Evolutionary conservation across 805 yeast species (phyloP).

Genomic region (Hanseniaspora nectarophila): DNA sequence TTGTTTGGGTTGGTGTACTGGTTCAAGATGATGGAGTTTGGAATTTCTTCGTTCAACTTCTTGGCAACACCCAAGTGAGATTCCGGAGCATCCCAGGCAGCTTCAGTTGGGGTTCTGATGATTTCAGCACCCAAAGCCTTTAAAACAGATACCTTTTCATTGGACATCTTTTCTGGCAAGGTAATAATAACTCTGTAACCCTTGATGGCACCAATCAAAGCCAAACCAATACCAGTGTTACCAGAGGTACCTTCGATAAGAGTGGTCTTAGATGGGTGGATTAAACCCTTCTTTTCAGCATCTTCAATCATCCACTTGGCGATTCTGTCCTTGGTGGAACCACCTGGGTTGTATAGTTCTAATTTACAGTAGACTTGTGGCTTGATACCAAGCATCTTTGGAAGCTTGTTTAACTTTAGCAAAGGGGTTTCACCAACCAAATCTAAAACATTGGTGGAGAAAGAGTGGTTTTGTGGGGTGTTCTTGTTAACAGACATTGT

Average conservation of each 20-base stretch:
- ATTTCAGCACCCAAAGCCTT: conserved; percentile 86
- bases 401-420: conserved; percentile 61
- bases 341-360: conserved; percentile 79
- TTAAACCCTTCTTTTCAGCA: conserved; percentile 65
- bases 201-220: conserved; percentile 73
- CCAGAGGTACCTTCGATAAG: conserved; percentile 85
- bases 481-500: conserved; percentile 12
- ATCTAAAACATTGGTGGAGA: conserved; percentile 42
- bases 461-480: conserved; percentile 14
- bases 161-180: conserved; percentile 83
- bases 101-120: conserved; percentile 82
- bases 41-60: conserved; percentile 68
- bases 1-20: conserved; percentile 70
- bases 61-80: conserved; percentile 82
- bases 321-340: conserved; percentile 80
- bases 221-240: conserved; percentile 83
- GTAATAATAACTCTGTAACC: conserved; percentile 83
- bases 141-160: conserved; percentile 76
- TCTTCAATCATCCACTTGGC: conserved; percentile 78
- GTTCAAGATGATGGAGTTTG: conserved; percentile 72
- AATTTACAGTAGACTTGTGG: conserved; percentile 63
- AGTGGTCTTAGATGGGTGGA: conserved; percentile 68
- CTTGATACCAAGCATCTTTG: conserved; percentile 62
- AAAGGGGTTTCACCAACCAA: conserved; percentile 80
- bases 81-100: conserved; percentile 88